Conservation (phyloP, 2,329 filamentous ascomycete genomes). For the Pestalotiopsis sp. region DNA sequence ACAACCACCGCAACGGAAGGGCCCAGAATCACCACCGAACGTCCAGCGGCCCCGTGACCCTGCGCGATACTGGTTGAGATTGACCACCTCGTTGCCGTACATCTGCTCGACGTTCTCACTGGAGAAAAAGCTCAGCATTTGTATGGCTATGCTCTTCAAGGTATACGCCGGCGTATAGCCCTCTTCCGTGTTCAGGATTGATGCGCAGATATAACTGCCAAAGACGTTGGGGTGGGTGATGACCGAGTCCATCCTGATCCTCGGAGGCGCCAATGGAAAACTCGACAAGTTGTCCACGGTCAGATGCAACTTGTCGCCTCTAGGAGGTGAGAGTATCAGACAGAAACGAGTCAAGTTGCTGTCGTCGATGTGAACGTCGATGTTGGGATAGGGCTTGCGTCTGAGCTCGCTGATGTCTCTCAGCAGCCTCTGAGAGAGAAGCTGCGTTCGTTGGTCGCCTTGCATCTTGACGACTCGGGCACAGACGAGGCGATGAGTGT, state of each 20-base stretch:
- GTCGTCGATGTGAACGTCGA: constrained; percentile 41
- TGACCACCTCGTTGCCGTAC: constrained; percentile 20
- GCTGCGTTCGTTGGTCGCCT: background rate
- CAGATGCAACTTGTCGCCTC: constrained; percentile 43
- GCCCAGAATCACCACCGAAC: background rate
- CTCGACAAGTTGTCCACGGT: constrained; percentile 35
- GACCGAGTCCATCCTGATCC: constrained; percentile 40
- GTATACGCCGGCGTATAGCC: constrained; percentile 54
- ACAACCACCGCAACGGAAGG: constrained; percentile 30
- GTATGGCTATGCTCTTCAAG: constrained; percentile 50
- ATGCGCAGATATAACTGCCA: constrained; percentile 46
- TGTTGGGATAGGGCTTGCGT: constrained; percentile 47
- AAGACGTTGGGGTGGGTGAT: constrained; percentile 50
- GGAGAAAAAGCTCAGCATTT: constrained; percentile 54
- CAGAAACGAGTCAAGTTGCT: constrained; percentile 40
- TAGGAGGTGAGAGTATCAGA: constrained; percentile 43
- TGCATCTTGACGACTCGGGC: background rate
- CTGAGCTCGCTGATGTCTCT: constrained; percentile 49
- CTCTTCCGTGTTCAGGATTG: constrained; percentile 43
- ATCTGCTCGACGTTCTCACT: constrained; percentile 48
- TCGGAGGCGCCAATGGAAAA: constrained; percentile 44
- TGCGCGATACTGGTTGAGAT: constrained; percentile 29
- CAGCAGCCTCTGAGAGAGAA: constrained; percentile 34
- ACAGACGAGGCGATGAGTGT: background rate
- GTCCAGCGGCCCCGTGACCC: background rate